Evolutionary conservation across 2,329 filamentous ascomycete species (phyloP), one percentile per base, ranked within the genome.

Genomic region (Hypoxylon sp.): DNA sequence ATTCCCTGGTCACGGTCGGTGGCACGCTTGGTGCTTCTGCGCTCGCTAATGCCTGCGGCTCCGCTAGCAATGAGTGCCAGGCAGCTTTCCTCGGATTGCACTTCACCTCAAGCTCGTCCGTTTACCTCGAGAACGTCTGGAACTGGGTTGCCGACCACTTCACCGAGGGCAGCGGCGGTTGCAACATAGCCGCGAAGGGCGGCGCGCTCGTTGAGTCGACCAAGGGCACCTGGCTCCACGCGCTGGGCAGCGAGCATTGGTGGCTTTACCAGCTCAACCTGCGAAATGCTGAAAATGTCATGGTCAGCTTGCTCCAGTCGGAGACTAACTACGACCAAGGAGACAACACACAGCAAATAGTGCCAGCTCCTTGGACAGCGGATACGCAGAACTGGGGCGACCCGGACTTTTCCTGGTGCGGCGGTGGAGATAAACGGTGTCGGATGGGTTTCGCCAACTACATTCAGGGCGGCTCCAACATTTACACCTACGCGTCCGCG

Each of bases 181-280:
- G 74, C 49, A 80, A 74, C 69, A 84, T 83, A 61, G 83, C 81
- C 3, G 80, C 76, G 32, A 86, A 83, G 48, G 83, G 85, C 18
- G 82, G 82, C 28, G 74, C 77, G 14, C 76, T 84, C 0, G 76
- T 84, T 16, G 80, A 85, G 69, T 76, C 80, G 1, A 80, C 78
- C 12, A 74, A 77, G 38, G 82, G 81, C 4, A 83, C 82, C 16
- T 86, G 84, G 84, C 76, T 86, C 8, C 80, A 83, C 65, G 84
- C 82, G 3, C 80, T 83, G 0, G 82, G 82, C 2, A 83, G 80
- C 46, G 86, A 89, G 77, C 86, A 89, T 73, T 83, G 82, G 76
- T 82, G 83, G 74, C 75, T 88, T 49, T 89, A 88, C 76, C 84
- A 88, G 75, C 82, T 87, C 68, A 84, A 86, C 65, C 74, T 87